Evolutionary conservation across 2,329 filamentous ascomycete species (phyloP), one percentile per base, ranked within the genome.

Genomic region (Teratosphaeria pseudoeucalypti): DNA sequence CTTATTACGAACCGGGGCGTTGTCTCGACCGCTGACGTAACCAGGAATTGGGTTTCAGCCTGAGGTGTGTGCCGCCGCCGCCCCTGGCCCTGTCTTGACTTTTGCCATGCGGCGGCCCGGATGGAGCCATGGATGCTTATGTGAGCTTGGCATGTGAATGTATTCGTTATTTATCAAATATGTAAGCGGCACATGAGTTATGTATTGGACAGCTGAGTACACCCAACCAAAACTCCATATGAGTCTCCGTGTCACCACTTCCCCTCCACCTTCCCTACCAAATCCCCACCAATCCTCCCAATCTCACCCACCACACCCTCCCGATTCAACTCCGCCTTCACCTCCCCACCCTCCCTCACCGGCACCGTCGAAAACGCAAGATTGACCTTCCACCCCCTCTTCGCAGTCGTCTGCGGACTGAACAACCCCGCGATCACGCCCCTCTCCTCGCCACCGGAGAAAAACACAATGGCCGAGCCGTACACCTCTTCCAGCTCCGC

Each of bases 391-490:
- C 90, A 92, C 12, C 77, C 75, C 63, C 89, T 81, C 61, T 70
- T 68, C 16, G 76, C 76, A 43, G 34, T 29, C 4, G 75, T 75
- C 54, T 76, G 71, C 0, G 85, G 86, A 68, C 83, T 86, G 85
- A 86, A 89, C 52, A 89, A 68, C 0, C 85, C 86, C 11, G 81
- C 82, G 70, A 89, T 80, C 7, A 81, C 70, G 59, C 83, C 79
- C 27, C 85, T 79, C 1, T 79, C 77, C 1, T 78, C 72, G 4
- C 76, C 79, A 34, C 90, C 86, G 63, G 85, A 82, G 78, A 97
- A 96, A 73, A 96, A 90, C 2, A 96, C 77, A 37, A 95, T 76
- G 2, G 84, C 82, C 39, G 85, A 81, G 3, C 81, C 81, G 70
- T 91, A 96, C 2, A 84, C 72, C 3, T 75, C 76, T 63, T 84